Percentiles rank a stretch among this genome's conserved stretches.
These are phyloP conservation scores for Paratinospora sagittata DNA, from an alignment of 164 flowering plant genomes.

Conservation along the genomic window DNA sequence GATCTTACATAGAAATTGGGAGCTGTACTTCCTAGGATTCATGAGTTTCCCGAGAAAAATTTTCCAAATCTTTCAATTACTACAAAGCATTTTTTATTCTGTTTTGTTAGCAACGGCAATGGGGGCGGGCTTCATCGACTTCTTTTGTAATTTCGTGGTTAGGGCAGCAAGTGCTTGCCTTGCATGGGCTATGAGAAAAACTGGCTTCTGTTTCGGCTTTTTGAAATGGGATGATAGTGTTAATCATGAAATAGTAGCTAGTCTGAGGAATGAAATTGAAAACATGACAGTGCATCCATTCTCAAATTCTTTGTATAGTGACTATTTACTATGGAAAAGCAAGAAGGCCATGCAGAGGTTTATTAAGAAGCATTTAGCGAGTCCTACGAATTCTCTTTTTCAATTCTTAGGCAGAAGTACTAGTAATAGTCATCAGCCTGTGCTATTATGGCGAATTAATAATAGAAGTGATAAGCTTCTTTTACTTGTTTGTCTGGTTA, in stretches of 20 bases:
- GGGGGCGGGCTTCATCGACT: not conserved
- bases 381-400: not conserved
- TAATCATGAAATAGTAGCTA: not conserved
- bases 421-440: no score
- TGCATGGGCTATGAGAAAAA: not conserved
- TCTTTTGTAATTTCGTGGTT: not conserved
- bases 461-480: not conserved
- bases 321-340: not conserved
- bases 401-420: not conserved
- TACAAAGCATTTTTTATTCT: not conserved
- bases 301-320: not conserved
- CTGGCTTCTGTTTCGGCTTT: not conserved
- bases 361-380: not conserved
- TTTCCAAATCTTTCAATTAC: not conserved
- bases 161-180: not conserved
- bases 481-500: not conserved
- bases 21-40: not conserved
- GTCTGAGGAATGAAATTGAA: not conserved
- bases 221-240: no score
- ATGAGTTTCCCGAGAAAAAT: not conserved
- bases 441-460: not conserved
- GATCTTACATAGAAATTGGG: not conserved
- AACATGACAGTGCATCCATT: not conserved
- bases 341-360: not conserved
- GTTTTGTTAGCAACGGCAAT: not conserved